phyloP scores from a whole-genome alignment of 2,329 filamentous ascomycete genomes.

The Fusarium sp. region DNA sequence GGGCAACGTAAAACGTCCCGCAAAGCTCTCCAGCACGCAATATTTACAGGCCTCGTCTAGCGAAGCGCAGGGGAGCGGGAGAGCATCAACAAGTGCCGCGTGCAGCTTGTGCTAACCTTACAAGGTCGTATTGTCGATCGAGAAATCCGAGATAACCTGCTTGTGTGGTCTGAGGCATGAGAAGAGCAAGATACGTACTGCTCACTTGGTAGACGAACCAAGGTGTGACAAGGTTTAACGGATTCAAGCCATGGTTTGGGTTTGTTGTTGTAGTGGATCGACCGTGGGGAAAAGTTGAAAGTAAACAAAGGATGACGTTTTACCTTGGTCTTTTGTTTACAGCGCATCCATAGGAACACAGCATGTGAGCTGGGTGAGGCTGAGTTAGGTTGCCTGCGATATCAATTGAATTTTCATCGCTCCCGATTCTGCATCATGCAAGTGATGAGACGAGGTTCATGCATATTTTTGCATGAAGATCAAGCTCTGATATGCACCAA shows the following conservation, averaged over 20 bases:
- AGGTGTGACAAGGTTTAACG: constrained; percentile 26
- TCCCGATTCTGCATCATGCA: constrained; percentile 21
- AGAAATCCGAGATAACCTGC: constrained; percentile 18
- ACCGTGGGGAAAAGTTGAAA: constrained; percentile 28
- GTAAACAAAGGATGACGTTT: constrained; percentile 43
- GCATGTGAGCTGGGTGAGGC: neutral
- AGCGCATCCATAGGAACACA: constrained; percentile 22
- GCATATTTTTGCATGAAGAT: constrained; percentile 34
- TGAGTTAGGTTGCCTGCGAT: neutral
- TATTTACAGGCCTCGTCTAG: constrained; percentile 3
- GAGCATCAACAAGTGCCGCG: constrained; percentile 25
- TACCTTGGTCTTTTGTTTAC: constrained; percentile 33
- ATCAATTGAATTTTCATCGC: neutral
- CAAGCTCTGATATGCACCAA: constrained; percentile 27
- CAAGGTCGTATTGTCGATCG: constrained; percentile 25
- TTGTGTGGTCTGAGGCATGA: constrained; percentile 17
- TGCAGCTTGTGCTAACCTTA: constrained; percentile 10
- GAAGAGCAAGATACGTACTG: constrained; percentile 6
- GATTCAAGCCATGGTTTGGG: constrained; percentile 14
- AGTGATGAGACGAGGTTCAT: constrained; percentile 26
- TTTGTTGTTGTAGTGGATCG: constrained; percentile 30
- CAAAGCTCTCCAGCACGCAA: constrained; percentile 20
- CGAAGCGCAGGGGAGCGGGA: constrained; percentile 26
- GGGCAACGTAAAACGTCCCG: constrained; percentile 26
- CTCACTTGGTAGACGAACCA: neutral